phyloP scores from a whole-genome alignment of 164 flowering plant species.

The Nymphaea thermarum region DNA sequence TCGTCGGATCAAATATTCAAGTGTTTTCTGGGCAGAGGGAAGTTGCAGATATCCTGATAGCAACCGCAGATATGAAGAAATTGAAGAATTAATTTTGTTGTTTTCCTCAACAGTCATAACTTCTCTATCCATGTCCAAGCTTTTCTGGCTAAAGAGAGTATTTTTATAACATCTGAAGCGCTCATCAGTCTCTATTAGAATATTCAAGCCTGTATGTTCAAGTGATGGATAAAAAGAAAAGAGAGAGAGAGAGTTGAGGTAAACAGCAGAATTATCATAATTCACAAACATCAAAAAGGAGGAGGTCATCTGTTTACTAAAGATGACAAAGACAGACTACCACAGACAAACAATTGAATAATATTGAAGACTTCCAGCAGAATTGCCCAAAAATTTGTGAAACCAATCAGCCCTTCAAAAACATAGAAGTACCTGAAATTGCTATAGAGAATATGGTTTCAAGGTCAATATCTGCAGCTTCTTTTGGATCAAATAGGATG shows the following conservation, averaged over 20 bases:
- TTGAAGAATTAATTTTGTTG: constrained; percentile 33
- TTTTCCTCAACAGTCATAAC: constrained; percentile 55
- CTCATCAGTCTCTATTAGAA: constrained; percentile 32
- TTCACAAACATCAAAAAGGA: background rate
- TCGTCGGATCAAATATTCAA: constrained; percentile 83
- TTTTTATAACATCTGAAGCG: constrained; percentile 45
- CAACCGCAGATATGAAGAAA: constrained; percentile 50
- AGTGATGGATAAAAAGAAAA: constrained; percentile 2
- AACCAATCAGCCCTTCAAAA: too few relatives aligned
- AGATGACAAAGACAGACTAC: too few relatives aligned
- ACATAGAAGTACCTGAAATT: constrained; percentile 30
- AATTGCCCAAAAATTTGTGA: too few relatives aligned
- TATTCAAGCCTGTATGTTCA: constrained; percentile 47
- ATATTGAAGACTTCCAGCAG: too few relatives aligned
- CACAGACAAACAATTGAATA: too few relatives aligned
- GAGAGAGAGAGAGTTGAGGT: background rate
- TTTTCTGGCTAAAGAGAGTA: constrained; percentile 57
- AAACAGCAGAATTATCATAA: background rate
- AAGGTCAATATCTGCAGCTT: constrained; percentile 77
- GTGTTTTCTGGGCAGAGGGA: constrained; percentile 49
- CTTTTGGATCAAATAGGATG: constrained; percentile 54
- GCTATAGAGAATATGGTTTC: constrained; percentile 52
- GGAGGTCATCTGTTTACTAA: background rate
- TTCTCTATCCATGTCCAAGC: constrained; percentile 69
- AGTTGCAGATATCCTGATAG: constrained; percentile 58